These are phyloP conservation scores for Barbatosphaeria neglecta DNA, from an alignment of 495 filamentous ascomycete species.

Conservation along the genomic window DNA sequence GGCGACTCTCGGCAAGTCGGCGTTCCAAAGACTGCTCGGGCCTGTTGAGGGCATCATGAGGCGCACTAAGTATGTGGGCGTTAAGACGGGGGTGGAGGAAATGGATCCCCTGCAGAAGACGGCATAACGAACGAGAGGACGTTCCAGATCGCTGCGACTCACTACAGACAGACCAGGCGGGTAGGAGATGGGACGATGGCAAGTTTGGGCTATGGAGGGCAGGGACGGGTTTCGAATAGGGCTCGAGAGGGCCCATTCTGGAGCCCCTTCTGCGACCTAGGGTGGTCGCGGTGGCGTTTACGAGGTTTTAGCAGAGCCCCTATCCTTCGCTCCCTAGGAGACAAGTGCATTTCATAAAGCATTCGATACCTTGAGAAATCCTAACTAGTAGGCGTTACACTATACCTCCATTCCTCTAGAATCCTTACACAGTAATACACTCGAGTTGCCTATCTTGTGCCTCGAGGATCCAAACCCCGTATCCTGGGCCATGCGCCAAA, in stretches of 20 bases:
- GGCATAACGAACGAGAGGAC: not conserved
- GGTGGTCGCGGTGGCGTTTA: slow-evolving; percentile 9
- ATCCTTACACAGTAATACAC: not conserved
- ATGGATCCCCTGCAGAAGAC: slow-evolving; percentile 35
- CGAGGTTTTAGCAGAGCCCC: slow-evolving; percentile 6
- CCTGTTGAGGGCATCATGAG: slow-evolving; percentile 94
- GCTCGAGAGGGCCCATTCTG: too few relatives aligned
- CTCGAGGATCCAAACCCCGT: not conserved
- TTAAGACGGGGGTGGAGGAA: slow-evolving; percentile 41
- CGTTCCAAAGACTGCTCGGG: slow-evolving; percentile 85
- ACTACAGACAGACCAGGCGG: not conserved
- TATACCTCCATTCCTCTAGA: not conserved
- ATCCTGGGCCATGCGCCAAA: not conserved
- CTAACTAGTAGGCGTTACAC: slow-evolving; percentile 2
- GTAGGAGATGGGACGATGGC: not conserved
- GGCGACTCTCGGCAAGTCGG: slow-evolving; percentile 84
- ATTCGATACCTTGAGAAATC: slow-evolving; percentile 7
- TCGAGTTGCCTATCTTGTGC: not conserved
- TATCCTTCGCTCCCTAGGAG: slow-evolving; percentile 1
- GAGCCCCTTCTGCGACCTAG: too few relatives aligned
- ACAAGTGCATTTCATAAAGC: slow-evolving; percentile 3
- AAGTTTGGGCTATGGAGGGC: slow-evolving; percentile 1
- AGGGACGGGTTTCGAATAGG: too few relatives aligned
- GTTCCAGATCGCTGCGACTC: too few relatives aligned
- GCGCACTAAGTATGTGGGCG: slow-evolving; percentile 47